Evolutionary conservation across 306 rosid genomes (phyloP), one percentile per base, ranked within the genome.

Genomic region (Spatholobus suberectus): DNA sequence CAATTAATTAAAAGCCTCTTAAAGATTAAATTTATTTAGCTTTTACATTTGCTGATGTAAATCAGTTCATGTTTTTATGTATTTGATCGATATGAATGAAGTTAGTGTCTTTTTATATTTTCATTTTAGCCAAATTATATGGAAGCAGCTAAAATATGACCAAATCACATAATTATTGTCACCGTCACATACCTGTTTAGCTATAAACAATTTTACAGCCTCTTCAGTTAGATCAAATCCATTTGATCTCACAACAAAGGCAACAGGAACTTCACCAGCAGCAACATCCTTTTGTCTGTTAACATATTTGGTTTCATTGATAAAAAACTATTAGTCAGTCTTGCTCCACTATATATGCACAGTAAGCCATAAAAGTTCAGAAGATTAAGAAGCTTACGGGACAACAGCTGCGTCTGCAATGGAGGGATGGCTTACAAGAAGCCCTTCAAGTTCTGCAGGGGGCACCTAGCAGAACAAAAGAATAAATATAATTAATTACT

Each of bases 191-290:
- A 90, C 98, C 97, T 89, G 95, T 79, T 93, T 93, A 11, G 99
- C 83, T 49, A 96, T 84, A 77, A 86, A 92, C 67, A 91, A 92
- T 70, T 93, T 94, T 0, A 93, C 89, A 11, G 79, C 82, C 67
- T 92, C 97, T 81, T 96, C 97, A 0, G 93, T 89, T 8, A 93
- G 87, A 24, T 85, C 92, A 46, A 70, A 52, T 5, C 87, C 86
- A 34, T 71, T 84, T 13, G 99, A 90, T 32, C 89, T 84, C 41
- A 96, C 99, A 23, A 96, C 92, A 34, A 90, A 93, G 6, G 98
- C 99, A 47, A 94, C 99, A 0, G 98, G 99, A 83, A 96, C 86
- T 85, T 96, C 99, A 24, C 99, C 99, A 3, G 98, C 99, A 73
- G 17, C 96, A 5, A 65, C 92, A 59, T 96, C 94, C 72, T 91